Conservation (phyloP, 768 basidiomycete species). For the Tulasnella sp. region DNA sequence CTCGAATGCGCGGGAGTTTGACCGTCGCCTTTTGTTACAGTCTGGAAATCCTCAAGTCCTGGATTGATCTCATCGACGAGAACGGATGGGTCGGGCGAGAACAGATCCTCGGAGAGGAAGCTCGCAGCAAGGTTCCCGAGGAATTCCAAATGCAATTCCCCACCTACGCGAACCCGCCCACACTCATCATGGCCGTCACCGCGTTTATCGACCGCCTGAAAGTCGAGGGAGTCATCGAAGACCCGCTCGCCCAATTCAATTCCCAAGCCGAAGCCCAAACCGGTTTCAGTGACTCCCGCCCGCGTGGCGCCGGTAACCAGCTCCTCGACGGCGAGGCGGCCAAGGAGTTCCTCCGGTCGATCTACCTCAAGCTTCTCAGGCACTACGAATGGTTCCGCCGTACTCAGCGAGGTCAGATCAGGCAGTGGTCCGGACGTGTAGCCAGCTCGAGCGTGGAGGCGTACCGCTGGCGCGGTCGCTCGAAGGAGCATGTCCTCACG, state of each 20-base stretch:
- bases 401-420: constrained; percentile 88
- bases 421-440: constrained; percentile 63
- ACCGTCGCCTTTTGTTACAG: constrained; percentile 29
- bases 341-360: constrained; percentile 56
- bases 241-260: constrained; percentile 51
- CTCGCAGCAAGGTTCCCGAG: constrained; percentile 81
- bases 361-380: constrained; percentile 73
- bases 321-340: constrained; percentile 52
- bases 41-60: constrained; percentile 78
- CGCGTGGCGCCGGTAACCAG: neutral
- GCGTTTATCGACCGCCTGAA: constrained; percentile 70
- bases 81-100: constrained; percentile 95
- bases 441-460: constrained; percentile 82
- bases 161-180: constrained; percentile 89
- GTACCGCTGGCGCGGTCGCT: constrained; percentile 90
- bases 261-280: constrained; percentile 42
- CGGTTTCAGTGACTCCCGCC: constrained; percentile 28
- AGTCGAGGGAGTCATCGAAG: constrained; percentile 31
- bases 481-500: constrained; percentile 76
- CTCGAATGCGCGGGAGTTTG: neutral
- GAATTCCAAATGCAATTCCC: constrained; percentile 94
- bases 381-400: constrained; percentile 96
- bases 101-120: constrained; percentile 94
- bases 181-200: constrained; percentile 85
- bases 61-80: constrained; percentile 84